phyloP scores from a whole-genome alignment of 345 rosid genomes.

The Mercurialis annua region DNA sequence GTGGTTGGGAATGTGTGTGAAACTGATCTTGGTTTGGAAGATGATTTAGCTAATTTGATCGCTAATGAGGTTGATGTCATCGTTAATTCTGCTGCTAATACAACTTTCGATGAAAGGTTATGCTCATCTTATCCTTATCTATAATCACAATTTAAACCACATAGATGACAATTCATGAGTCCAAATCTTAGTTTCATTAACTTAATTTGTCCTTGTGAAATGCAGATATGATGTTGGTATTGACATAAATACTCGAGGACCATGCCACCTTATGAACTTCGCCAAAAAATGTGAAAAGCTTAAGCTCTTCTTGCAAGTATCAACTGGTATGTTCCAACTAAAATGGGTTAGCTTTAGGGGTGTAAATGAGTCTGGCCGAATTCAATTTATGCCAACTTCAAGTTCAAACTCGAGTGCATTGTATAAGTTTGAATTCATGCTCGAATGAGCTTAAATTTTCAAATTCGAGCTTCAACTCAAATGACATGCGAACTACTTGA shows the following conservation, averaged over 20 bases:
- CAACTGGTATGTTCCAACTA: conserved; percentile 43
- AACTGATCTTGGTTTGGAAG: conserved; percentile 62
- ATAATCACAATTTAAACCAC: too few relatives aligned
- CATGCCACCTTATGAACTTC: conserved; percentile 59
- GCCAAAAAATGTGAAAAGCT: conserved; percentile 68
- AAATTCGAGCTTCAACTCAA: too few relatives aligned
- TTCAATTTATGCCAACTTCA: too few relatives aligned
- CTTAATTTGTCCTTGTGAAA: conserved; percentile 4
- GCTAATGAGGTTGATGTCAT: conserved; percentile 62
- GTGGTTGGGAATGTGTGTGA: conserved; percentile 72
- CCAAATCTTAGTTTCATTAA: background rate
- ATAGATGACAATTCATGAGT: background rate
- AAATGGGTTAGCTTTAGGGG: background rate
- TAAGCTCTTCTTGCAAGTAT: conserved; percentile 71
- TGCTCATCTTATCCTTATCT: background rate
- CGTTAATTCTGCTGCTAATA: conserved; percentile 78
- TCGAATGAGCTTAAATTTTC: too few relatives aligned
- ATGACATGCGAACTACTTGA: too few relatives aligned
- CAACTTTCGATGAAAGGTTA: conserved; percentile 51
- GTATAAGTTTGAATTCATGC: too few relatives aligned
- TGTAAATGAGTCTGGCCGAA: too few relatives aligned
- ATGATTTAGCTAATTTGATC: conserved; percentile 51
- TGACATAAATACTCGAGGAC: conserved; percentile 69
- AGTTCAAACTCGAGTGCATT: too few relatives aligned
- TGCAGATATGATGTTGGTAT: conserved; percentile 76